Evolutionary conservation across 2,329 filamentous ascomycete genomes (phyloP).

Genomic region (Aspergillus pseudoviridinutans): DNA sequence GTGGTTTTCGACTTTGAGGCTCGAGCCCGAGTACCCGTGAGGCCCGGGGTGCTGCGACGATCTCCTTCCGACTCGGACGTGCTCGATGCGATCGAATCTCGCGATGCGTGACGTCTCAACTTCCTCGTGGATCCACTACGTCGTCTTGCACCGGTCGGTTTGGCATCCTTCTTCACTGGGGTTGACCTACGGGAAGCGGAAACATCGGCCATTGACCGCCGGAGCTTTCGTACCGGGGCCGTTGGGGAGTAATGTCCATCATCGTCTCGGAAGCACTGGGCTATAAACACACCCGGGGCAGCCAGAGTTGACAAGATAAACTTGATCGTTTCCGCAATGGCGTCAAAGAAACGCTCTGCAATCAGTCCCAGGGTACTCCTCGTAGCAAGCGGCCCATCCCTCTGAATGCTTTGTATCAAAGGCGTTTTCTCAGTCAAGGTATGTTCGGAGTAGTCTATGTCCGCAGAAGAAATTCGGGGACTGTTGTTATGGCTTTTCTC

Average conservation of each 20-base stretch:
- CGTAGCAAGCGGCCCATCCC: conserved; percentile 33
- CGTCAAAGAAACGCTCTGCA: conserved; percentile 66
- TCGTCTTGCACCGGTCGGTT: conserved; percentile 24
- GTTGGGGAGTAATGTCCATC: conserved; percentile 75
- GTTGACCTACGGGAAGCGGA: conserved; percentile 17
- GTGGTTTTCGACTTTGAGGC: conserved; percentile 24
- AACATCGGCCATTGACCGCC: conserved; percentile 25
- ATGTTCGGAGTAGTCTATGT: conserved; percentile 26
- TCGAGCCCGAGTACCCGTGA: conserved; percentile 21
- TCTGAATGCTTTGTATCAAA: conserved; percentile 50
- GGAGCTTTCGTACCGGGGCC: conserved; percentile 64
- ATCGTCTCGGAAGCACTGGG: conserved; percentile 78
- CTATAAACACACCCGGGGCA: conserved; percentile 75
- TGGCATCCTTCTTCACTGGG: conserved; percentile 19
- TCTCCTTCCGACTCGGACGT: conserved; percentile 55
- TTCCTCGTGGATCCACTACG: conserved; percentile 29
- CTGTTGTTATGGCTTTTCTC: conserved; percentile 27
- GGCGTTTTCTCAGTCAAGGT: conserved; percentile 64
- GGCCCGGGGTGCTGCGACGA: conserved; percentile 20
- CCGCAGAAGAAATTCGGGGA: conserved; percentile 18
- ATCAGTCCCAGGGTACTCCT: conserved; percentile 47
- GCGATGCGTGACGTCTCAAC: conserved; percentile 29
- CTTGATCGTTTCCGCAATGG: conserved; percentile 70
- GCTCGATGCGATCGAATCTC: conserved; percentile 46
- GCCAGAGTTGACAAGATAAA: conserved; percentile 75